Conservation (phyloP, 2,329 filamentous ascomycete genomes). For the Polychaeton citri region DNA sequence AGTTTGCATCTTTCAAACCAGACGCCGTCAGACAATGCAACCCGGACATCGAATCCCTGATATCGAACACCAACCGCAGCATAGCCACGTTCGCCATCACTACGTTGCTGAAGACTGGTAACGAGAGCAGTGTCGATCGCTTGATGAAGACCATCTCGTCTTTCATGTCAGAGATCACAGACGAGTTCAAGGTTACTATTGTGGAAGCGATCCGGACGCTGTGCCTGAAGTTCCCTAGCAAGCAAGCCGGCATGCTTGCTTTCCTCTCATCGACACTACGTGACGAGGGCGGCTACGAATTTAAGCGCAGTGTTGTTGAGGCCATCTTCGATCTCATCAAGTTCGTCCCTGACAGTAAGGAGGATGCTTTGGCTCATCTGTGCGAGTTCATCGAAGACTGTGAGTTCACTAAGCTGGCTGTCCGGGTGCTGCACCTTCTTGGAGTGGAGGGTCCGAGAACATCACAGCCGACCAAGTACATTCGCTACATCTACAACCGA, state of each 20-base stretch:
- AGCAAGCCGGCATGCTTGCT: constrained; percentile 93
- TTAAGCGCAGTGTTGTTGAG: constrained; percentile 94
- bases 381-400: constrained; percentile 99
- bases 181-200: constrained; percentile 99
- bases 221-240: constrained; percentile 94
- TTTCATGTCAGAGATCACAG: constrained; percentile 98
- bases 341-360: constrained; percentile 80
- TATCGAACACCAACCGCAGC: constrained; percentile 91
- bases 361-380: constrained; percentile 78
- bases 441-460: constrained; percentile 93
- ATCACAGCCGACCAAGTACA: constrained; percentile 92
- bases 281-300: constrained; percentile 95
- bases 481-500: constrained; percentile 97
- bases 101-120: constrained; percentile 93
- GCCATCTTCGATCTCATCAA: constrained; percentile 99
- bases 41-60: constrained; percentile 90
- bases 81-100: constrained; percentile 98
- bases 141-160: constrained; percentile 97
- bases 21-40: constrained; percentile 87
- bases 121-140: constrained; percentile 90
- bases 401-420: constrained; percentile 95
- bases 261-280: constrained; percentile 95
- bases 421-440: constrained; percentile 85
- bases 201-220: constrained; percentile 94
- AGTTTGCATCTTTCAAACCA: constrained; percentile 93